Evolutionary conservation across 352 stramenopile genomes (phyloP).

Genomic region (Phytophthora sojae): DNA sequence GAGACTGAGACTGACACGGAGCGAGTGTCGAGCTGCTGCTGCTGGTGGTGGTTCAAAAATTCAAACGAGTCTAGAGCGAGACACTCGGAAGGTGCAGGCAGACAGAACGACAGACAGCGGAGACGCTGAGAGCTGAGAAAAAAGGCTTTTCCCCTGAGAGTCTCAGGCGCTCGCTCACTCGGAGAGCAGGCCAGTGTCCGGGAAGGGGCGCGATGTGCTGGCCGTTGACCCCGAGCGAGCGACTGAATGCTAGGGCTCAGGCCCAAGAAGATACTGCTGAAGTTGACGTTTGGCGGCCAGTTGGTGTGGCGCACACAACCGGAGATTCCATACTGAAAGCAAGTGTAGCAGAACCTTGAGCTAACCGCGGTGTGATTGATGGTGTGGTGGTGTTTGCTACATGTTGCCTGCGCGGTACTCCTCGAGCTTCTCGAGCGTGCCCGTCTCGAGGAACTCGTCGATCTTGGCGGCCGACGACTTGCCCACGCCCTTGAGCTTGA

Average conservation of each 20-base stretch:
- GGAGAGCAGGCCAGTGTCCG: background rate
- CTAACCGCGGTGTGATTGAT: background rate
- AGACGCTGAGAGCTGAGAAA: background rate
- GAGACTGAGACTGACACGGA: background rate
- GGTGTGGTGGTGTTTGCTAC: background rate
- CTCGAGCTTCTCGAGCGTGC: conserved; percentile 80
- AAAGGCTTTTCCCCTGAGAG: background rate
- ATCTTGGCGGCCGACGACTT: conserved; percentile 86
- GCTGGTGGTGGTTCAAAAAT: background rate
- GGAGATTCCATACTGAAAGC: background rate
- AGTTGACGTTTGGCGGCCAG: background rate
- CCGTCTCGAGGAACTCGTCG: conserved; percentile 88
- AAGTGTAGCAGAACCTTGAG: background rate
- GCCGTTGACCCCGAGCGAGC: background rate
- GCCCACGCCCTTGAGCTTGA: conserved; percentile 87
- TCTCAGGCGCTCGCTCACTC: background rate
- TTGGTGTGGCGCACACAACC: background rate
- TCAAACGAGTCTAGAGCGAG: background rate
- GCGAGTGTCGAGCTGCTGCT: background rate
- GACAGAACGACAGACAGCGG: too few relatives aligned
- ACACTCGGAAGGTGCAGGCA: background rate
- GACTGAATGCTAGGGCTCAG: background rate
- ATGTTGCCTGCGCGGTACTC: conserved; percentile 88
- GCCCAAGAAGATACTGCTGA: conserved; percentile 1
- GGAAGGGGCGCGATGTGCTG: background rate